A percentile compares a stretch with the other conserved stretches of the same genome.
Conservation (phyloP, 2,329 filamentous ascomycete genomes). For the Dactylellina sp. region DNA sequence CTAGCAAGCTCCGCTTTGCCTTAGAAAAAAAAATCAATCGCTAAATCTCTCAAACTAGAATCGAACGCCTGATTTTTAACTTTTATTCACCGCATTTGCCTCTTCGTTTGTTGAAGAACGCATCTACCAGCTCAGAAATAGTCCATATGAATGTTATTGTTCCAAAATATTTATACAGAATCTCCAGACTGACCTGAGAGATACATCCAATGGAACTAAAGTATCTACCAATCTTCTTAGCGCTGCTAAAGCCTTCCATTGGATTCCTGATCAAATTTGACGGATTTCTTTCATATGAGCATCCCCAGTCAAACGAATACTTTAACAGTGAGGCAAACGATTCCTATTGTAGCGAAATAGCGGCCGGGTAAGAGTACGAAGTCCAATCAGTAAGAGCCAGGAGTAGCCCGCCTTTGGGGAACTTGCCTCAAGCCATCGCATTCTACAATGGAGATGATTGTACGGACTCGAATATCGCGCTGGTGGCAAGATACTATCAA, state of each 20-base stretch:
- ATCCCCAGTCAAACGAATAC: constrained; percentile 5
- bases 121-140: no score
- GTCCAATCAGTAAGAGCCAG: constrained; percentile 16
- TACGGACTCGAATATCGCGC: neutral
- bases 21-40: neutral
- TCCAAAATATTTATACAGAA: no score
- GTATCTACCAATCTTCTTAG: neutral
- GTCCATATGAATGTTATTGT: no score
- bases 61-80: no score
- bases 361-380: neutral
- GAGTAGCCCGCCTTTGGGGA: constrained; percentile 6
- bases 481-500: constrained; percentile 18
- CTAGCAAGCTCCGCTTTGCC: no score
- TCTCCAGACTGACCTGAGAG: no score
- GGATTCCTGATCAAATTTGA: constrained; percentile 27
- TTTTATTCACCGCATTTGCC: no score
- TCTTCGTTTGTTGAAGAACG: no score
- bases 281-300: neutral
- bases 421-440: constrained; percentile 30
- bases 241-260: neutral
- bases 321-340: neutral
- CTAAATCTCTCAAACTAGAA: neutral
- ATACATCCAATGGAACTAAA: no score
- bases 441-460: constrained; percentile 25
- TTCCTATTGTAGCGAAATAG: constrained; percentile 8